A percentile compares a stretch with the other conserved stretches of the same genome.
phyloP scores from a whole-genome alignment of 352 stramenopile genomes.

The Saprolegnia diclina region DNA sequence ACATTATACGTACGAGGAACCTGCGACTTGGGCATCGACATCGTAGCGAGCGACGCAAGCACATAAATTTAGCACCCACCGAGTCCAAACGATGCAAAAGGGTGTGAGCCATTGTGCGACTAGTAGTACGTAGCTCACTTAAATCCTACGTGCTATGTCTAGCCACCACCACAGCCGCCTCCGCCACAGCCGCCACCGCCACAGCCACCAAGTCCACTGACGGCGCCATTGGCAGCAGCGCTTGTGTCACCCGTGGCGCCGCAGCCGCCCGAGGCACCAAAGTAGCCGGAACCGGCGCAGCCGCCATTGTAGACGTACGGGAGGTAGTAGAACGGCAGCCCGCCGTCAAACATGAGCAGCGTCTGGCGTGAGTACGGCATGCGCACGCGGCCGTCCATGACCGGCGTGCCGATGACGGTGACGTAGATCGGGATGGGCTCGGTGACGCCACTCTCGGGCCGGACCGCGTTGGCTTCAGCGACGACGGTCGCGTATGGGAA shows the following conservation, averaged over 20 bases:
- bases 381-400: slow-evolving; percentile 26
- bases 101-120: too few species aligned
- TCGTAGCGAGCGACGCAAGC: too few species aligned
- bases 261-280: not conserved
- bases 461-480: not conserved
- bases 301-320: slow-evolving; percentile 4
- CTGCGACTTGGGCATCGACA: too few species aligned
- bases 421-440: slow-evolving; percentile 2
- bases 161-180: not conserved
- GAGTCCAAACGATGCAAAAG: too few species aligned
- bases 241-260: not conserved
- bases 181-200: slow-evolving; percentile 12
- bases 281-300: slow-evolving; percentile 2
- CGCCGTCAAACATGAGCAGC: slow-evolving; percentile 20
- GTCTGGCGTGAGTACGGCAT: slow-evolving; percentile 22
- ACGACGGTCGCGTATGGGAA: slow-evolving; percentile 12
- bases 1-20: too few species aligned
- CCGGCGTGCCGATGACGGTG: slow-evolving; percentile 24
- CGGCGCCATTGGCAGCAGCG: not conserved
- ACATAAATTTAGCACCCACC: too few species aligned
- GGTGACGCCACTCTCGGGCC: not conserved
- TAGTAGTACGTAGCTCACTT: too few species aligned
- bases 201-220: not conserved
- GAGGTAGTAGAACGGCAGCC: slow-evolving; percentile 8
- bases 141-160: too few species aligned